Percentiles rank a stretch among this genome's conserved stretches.
Evolutionary conservation across 495 filamentous ascomycete genomes (phyloP).

Genomic region (Neurospora tetrasperma): DNA sequence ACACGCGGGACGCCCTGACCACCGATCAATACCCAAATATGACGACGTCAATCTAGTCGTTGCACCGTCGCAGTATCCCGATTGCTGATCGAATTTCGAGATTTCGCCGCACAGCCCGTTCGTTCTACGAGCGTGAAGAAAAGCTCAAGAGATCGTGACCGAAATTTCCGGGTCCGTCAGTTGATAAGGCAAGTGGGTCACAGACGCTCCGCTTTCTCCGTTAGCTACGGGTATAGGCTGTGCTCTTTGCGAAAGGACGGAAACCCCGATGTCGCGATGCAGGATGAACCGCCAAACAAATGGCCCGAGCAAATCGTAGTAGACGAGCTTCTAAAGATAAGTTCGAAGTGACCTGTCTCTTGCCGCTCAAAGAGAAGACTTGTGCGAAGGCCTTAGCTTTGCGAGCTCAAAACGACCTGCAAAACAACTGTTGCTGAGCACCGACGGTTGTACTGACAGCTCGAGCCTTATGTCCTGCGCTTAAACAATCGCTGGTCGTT

Average conservation of each 20-base stretch:
- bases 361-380: background rate
- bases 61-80: background rate
- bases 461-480: background rate
- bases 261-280: background rate
- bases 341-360: background rate
- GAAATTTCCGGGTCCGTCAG: background rate
- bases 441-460: background rate
- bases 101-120: background rate
- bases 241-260: background rate
- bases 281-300: background rate
- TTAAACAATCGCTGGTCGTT: background rate
- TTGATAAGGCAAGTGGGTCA: background rate
- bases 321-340: background rate
- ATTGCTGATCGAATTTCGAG: background rate
- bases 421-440: background rate
- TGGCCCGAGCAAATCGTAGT: background rate
- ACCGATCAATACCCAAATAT: slow-evolving; percentile 14
- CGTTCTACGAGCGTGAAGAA: background rate
- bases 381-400: background rate
- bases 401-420: background rate
- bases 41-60: slow-evolving; percentile 12
- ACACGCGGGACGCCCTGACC: slow-evolving; percentile 14
- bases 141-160: background rate
- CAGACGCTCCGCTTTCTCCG: background rate
- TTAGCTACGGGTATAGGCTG: background rate